Evolutionary conservation across 2,329 filamentous ascomycete genomes (phyloP).

Genomic region (Magnaporthiopsis rhizophila): DNA sequence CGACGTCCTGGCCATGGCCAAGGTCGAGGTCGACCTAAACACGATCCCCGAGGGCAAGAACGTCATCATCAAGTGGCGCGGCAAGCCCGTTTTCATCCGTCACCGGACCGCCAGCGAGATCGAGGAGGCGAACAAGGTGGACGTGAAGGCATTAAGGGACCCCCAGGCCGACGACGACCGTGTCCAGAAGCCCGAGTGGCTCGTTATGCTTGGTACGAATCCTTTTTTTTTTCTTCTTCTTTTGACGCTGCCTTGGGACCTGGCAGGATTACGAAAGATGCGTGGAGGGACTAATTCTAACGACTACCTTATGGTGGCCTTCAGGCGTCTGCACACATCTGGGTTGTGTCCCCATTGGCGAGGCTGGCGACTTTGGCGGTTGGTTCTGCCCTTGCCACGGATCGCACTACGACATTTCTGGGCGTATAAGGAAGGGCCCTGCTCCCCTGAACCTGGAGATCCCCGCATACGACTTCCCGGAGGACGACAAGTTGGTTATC

Average conservation of each 20-base stretch:
- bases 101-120: constrained; percentile 93
- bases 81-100: constrained; percentile 99
- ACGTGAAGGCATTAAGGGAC: constrained; percentile 78
- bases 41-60: constrained; percentile 99
- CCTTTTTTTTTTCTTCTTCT: too few species aligned
- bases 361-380: constrained; percentile 94
- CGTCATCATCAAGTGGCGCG: constrained; percentile 99
- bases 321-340: constrained; percentile 96
- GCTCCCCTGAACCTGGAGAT: constrained; percentile 97
- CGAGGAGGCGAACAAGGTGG: constrained; percentile 83
- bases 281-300: not conserved
- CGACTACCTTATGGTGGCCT: not conserved
- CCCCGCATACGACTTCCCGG: constrained; percentile 84
- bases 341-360: constrained; percentile 97
- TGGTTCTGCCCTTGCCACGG: constrained; percentile 99
- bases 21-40: constrained; percentile 93
- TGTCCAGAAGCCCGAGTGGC: constrained; percentile 97
- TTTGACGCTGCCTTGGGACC: too few species aligned
- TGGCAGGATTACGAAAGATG: not conserved
- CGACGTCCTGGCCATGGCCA: constrained; percentile 97
- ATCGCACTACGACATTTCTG: constrained; percentile 99
- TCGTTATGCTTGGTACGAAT: constrained; percentile 85
- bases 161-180: constrained; percentile 86
- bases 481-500: constrained; percentile 82
- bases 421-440: constrained; percentile 94